phyloP scores from a whole-genome alignment of 2,329 filamentous ascomycete genomes.

The Penicillium sp. region DNA sequence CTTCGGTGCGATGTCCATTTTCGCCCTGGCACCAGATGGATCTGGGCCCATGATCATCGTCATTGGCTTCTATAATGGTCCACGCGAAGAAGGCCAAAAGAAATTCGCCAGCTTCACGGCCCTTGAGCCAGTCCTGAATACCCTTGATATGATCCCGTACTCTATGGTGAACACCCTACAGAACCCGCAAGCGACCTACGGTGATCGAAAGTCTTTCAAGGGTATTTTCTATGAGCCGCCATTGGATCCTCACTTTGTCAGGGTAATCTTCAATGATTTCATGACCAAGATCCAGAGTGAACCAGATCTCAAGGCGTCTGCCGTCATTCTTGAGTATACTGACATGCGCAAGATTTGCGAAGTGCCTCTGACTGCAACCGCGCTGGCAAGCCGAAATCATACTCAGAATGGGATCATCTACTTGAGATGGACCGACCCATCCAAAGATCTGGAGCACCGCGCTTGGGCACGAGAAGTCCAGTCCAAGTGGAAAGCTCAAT shows the following conservation, averaged over 20 bases:
- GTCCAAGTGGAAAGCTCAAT: constrained; percentile 23
- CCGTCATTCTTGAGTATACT: constrained; percentile 43
- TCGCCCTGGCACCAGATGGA: constrained; percentile 29
- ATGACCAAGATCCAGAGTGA: constrained; percentile 26
- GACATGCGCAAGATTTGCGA: constrained; percentile 40
- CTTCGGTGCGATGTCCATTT: constrained; percentile 38
- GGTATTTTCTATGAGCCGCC: constrained; percentile 47
- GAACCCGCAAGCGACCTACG: constrained; percentile 39
- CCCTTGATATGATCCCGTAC: constrained; percentile 43
- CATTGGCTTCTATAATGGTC: constrained; percentile 38
- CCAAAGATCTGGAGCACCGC: constrained; percentile 37
- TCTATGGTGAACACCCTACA: constrained; percentile 38
- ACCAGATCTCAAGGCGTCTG: constrained; percentile 27
- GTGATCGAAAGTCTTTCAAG: constrained; percentile 42
- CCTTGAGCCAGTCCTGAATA: constrained; percentile 37
- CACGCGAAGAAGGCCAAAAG: constrained; percentile 32
- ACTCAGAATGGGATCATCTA: constrained; percentile 45
- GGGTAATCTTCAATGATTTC: constrained; percentile 31
- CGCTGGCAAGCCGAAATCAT: constrained; percentile 46
- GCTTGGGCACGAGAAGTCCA: constrained; percentile 38
- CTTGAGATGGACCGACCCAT: constrained; percentile 41
- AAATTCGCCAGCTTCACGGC: constrained; percentile 39
- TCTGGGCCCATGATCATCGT: constrained; percentile 31
- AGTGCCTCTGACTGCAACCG: constrained; percentile 38
- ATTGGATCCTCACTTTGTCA: constrained; percentile 33